Percentiles rank a stretch among this genome's conserved stretches.
These are phyloP conservation scores for Bipolaris gigantea DNA, from an alignment of 2,329 filamentous ascomycete species.

Conservation along the genomic window DNA sequence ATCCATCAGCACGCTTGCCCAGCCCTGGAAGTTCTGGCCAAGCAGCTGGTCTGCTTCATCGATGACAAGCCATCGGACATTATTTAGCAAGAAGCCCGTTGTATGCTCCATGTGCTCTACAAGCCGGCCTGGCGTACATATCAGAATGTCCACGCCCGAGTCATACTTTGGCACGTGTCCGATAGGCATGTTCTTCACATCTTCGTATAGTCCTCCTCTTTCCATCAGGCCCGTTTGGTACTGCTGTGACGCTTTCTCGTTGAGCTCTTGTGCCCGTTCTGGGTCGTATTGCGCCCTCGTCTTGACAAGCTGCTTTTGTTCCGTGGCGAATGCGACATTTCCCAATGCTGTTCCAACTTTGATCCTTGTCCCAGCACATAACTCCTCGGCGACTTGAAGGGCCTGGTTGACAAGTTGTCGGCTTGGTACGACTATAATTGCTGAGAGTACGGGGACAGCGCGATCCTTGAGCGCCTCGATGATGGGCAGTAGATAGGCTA, in stretches of 20 bases:
- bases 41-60: conserved; percentile 93
- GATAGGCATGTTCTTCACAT: conserved; percentile 51
- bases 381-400: conserved; percentile 69
- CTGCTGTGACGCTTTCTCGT: conserved; percentile 46
- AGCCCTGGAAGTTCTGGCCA: conserved; percentile 90
- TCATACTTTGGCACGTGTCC: conserved; percentile 66
- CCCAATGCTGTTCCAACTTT: conserved; percentile 83
- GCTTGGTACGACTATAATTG: conserved; percentile 85
- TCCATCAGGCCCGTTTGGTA: conserved; percentile 40
- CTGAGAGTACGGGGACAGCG: conserved; percentile 68
- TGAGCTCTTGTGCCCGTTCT: conserved; percentile 55
- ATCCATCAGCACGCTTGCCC: conserved; percentile 71
- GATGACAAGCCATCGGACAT: conserved; percentile 84
- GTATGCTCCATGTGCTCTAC: conserved; percentile 89
- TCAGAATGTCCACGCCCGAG: conserved; percentile 81
- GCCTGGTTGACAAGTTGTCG: conserved; percentile 88
- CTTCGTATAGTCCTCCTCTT: conserved; percentile 42
- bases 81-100: conserved; percentile 74
- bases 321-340: conserved; percentile 70
- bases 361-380: conserved; percentile 73
- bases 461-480: conserved; percentile 72
- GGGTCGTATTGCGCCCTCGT: conserved; percentile 65
- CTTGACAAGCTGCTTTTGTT: conserved; percentile 65
- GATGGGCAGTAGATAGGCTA: conserved; percentile 87
- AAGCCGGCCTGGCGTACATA: conserved; percentile 87